Evolutionary conservation across 2,329 filamentous ascomycete genomes (phyloP).

Genomic region (Claviceps purpurea): DNA sequence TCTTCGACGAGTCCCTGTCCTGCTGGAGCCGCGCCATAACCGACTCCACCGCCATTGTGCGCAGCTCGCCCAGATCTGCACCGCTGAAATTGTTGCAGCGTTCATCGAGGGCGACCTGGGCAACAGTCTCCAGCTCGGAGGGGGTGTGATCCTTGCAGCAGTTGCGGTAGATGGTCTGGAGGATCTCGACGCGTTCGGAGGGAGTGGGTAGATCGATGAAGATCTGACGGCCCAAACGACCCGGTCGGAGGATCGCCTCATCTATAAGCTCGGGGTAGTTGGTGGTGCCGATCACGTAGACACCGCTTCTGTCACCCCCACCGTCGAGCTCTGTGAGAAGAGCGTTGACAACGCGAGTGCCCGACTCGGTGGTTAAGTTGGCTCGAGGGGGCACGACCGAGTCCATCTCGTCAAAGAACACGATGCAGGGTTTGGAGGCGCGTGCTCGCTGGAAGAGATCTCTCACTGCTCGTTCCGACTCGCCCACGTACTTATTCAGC

Average conservation of each 20-base stretch:
- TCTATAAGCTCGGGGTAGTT: constrained; percentile 96
- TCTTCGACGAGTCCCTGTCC: constrained; percentile 12
- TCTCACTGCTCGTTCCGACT: constrained; percentile 84
- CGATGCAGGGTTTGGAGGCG: constrained; percentile 76
- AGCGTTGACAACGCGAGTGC: constrained; percentile 84
- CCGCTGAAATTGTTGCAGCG: constrained; percentile 67
- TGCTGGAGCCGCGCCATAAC: constrained; percentile 28
- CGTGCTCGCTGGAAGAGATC: constrained; percentile 84
- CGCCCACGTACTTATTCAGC: constrained; percentile 94
- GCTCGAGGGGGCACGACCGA: constrained; percentile 79
- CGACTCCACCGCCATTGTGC: constrained; percentile 36
- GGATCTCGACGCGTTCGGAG: constrained; percentile 72
- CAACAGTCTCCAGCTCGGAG: constrained; percentile 40
- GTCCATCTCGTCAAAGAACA: constrained; percentile 97
- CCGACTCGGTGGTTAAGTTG: constrained; percentile 65
- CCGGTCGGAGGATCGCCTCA: constrained; percentile 83
- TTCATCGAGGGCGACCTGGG: constrained; percentile 49
- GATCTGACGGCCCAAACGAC: constrained; percentile 74
- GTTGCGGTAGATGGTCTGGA: constrained; percentile 51
- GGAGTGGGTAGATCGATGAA: constrained; percentile 77
- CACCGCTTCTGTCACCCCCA: constrained; percentile 62
- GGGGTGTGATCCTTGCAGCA: constrained; percentile 21
- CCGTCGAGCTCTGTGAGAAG: constrained; percentile 91
- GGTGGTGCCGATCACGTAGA: constrained; percentile 90
- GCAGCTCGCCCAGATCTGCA: constrained; percentile 41